A percentile compares a stretch with the other conserved stretches of the same genome.
Evolutionary conservation across 805 yeast species (phyloP).

Genomic region (Brettanomyces naardenensis): DNA sequence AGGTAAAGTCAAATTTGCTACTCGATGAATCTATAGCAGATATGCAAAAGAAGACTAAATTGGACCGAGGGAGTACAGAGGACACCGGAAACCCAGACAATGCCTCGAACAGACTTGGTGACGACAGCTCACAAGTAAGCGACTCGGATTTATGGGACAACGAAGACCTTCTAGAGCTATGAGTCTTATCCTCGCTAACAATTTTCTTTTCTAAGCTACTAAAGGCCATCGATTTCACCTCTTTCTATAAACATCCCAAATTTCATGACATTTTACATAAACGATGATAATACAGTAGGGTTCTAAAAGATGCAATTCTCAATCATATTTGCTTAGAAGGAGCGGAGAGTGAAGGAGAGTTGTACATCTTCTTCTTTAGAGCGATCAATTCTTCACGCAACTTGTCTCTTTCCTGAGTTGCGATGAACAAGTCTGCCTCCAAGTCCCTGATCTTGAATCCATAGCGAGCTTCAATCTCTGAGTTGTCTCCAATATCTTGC

Average conservation of each 20-base stretch:
- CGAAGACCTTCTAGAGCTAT: constrained; percentile 11
- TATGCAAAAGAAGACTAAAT: no score
- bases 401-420: constrained; percentile 78
- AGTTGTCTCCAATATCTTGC: constrained; percentile 17
- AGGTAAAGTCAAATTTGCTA: constrained; percentile 31
- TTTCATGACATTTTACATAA: no score
- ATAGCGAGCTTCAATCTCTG: constrained; percentile 43
- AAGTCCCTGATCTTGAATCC: constrained; percentile 73
- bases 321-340: no score
- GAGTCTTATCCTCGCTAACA: no score
- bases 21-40: constrained; percentile 7
- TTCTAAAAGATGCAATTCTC: no score
- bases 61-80: not conserved
- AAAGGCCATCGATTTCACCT: no score
- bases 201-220: no score
- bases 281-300: no score
- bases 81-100: not conserved
- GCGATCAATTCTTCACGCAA: constrained; percentile 52
- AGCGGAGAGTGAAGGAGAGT: constrained; percentile 6
- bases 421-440: constrained; percentile 75
- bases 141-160: constrained; percentile 19
- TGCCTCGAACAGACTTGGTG: not conserved
- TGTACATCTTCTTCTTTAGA: constrained; percentile 49
- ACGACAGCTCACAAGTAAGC: not conserved
- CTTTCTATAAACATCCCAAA: no score